Evolutionary conservation across 768 basidiomycete species (phyloP).

Genomic region (Kwoniella bestiolae): DNA sequence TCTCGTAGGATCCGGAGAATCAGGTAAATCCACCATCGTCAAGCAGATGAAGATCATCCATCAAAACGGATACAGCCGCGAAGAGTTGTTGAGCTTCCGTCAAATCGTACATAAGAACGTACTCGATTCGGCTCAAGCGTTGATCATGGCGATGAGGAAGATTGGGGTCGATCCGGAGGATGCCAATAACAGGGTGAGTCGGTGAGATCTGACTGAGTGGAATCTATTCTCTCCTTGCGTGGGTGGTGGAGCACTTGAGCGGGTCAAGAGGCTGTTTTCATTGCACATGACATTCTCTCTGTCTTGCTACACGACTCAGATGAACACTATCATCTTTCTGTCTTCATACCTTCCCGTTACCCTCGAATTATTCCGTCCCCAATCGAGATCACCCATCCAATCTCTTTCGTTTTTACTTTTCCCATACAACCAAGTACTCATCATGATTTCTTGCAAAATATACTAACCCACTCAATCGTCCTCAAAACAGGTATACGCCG

Average conservation of each 20-base stretch:
- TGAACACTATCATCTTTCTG: too few species aligned
- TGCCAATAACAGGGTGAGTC: conserved; percentile 65
- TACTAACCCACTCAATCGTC: neutral
- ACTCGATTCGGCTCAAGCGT: conserved; percentile 82
- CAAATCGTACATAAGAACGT: conserved; percentile 72
- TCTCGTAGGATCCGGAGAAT: conserved; percentile 86
- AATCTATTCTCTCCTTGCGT: too few species aligned
- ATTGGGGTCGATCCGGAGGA: conserved; percentile 77
- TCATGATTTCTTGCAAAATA: neutral
- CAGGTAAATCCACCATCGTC: conserved; percentile 92
- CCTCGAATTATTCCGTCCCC: too few species aligned
- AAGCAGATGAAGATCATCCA: conserved; percentile 99
- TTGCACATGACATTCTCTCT: too few species aligned
- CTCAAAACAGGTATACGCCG: conserved; percentile 55
- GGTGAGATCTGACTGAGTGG: too few species aligned
- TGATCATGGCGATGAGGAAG: conserved; percentile 84
- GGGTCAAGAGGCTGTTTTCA: too few species aligned
- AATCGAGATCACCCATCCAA: too few species aligned
- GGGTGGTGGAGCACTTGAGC: too few species aligned
- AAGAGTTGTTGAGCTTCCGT: conserved; percentile 76
- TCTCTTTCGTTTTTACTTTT: too few species aligned
- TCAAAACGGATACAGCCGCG: conserved; percentile 79
- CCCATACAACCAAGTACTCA: too few species aligned
- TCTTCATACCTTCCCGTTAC: too few species aligned
- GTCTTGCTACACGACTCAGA: too few species aligned